Conservation (phyloP, 2,329 filamentous ascomycete genomes). For the Arachnopeziza araneosa region DNA sequence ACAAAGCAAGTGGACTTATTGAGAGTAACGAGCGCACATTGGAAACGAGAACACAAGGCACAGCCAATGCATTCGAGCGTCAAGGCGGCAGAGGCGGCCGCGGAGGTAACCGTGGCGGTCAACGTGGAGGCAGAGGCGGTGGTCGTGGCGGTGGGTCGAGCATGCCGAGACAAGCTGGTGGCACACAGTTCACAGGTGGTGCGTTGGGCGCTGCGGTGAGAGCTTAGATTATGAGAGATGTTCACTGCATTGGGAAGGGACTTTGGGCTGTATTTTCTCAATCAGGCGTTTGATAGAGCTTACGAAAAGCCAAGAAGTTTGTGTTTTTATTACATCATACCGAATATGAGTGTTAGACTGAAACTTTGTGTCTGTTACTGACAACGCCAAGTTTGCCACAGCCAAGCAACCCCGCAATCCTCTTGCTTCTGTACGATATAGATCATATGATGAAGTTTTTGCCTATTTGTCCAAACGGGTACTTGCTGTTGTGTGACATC, state of each 20-base stretch:
- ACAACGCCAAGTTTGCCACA: background rate
- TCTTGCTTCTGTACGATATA: background rate
- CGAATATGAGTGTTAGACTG: background rate
- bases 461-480: background rate
- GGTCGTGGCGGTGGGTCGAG: constrained; percentile 54
- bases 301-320: background rate
- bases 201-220: constrained; percentile 66
- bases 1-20: constrained; percentile 94
- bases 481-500: background rate
- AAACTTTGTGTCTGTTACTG: background rate
- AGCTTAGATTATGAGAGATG: constrained; percentile 38
- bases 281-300: background rate
- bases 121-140: constrained; percentile 52
- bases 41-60: constrained; percentile 94
- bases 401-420: too few species aligned
- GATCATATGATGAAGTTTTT: background rate
- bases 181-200: constrained; percentile 77
- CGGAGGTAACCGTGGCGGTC: constrained; percentile 61
- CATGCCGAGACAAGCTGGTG: constrained; percentile 61
- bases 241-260: background rate
- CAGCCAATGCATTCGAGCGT: constrained; percentile 89
- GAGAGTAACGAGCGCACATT: constrained; percentile 96
- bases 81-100: constrained; percentile 73
- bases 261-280: background rate
- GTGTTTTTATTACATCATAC: background rate